phyloP scores from a whole-genome alignment of 2,329 filamentous ascomycete species.

The Laburnicola sp. region DNA sequence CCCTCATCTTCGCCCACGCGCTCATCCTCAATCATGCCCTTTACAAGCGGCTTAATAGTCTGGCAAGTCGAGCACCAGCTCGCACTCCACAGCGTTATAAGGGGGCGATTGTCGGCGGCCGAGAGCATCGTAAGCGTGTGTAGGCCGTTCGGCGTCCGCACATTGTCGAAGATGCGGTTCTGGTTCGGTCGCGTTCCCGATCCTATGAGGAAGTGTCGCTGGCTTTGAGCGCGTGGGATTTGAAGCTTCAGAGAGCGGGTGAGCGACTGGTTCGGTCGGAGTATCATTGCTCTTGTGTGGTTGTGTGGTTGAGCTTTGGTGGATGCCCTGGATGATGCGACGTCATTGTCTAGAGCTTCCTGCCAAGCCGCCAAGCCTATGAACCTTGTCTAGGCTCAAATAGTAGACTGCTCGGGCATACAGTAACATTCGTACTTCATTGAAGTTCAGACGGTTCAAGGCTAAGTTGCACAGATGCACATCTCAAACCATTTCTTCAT shows the following conservation, averaged over 20 bases:
- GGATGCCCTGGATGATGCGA: not conserved
- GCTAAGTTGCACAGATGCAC: too few species aligned
- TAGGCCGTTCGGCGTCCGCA: constrained; percentile 53
- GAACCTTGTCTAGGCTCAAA: too few species aligned
- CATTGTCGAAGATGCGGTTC: constrained; percentile 44
- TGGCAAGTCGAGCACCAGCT: constrained; percentile 53
- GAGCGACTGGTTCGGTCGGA: constrained; percentile 1
- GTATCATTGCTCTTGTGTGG: constrained; percentile 13
- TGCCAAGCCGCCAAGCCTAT: too few species aligned
- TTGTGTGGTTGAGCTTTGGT: not conserved
- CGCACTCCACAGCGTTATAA: constrained; percentile 57
- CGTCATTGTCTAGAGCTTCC: not conserved
- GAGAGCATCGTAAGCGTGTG: constrained; percentile 54
- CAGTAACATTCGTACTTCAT: too few species aligned
- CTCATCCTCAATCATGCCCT: constrained; percentile 49
- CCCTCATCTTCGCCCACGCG: constrained; percentile 51
- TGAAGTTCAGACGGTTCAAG: too few species aligned
- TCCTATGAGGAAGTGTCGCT: constrained; percentile 8
- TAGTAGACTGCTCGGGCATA: too few species aligned
- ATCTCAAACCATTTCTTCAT: too few species aligned
- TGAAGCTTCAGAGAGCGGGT: constrained; percentile 2
- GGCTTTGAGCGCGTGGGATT: not conserved
- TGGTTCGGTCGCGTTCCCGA: constrained; percentile 13
- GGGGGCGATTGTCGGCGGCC: constrained; percentile 47
- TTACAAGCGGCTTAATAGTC: constrained; percentile 48